These are phyloP conservation scores for Strobilomyces dryophilus DNA, from an alignment of 768 basidiomycete species.

Conservation along the genomic window DNA sequence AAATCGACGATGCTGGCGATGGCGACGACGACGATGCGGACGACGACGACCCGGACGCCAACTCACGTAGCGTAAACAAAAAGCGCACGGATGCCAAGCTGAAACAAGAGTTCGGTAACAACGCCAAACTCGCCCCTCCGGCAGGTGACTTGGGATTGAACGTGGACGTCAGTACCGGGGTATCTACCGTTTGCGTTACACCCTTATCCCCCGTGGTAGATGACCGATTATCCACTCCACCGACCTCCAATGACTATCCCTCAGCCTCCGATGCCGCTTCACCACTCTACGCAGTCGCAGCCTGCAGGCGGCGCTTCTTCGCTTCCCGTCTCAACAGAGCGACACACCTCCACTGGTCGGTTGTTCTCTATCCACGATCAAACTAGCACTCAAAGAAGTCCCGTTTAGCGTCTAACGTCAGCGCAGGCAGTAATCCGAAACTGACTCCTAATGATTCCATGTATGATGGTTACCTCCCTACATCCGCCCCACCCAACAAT, in stretches of 20 bases:
- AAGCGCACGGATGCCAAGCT: slow-evolving; percentile 26
- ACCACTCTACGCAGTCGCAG: slow-evolving; percentile 26
- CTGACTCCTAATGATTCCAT: slow-evolving; percentile 26
- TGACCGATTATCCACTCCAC: slow-evolving; percentile 27
- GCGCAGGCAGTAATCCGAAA: slow-evolving; percentile 21
- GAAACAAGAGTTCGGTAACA: slow-evolving; percentile 27
- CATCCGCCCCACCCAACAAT: slow-evolving; percentile 20
- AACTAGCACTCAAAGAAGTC: slow-evolving; percentile 25
- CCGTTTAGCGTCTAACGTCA: slow-evolving; percentile 25
- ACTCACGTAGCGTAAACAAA: slow-evolving; percentile 15
- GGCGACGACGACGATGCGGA: slow-evolving; percentile 37
- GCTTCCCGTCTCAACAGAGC: slow-evolving; percentile 33
- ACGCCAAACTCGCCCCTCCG: slow-evolving; percentile 14
- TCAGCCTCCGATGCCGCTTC: slow-evolving; percentile 31
- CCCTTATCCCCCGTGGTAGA: slow-evolving; percentile 16
- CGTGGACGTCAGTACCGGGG: slow-evolving; percentile 22
- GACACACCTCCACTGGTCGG: slow-evolving; percentile 31
- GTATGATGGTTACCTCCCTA: slow-evolving; percentile 31
- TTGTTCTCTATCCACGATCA: slow-evolving; percentile 26
- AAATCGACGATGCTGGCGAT: slow-evolving; percentile 36
- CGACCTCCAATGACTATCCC: slow-evolving; percentile 31
- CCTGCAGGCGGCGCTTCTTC: slow-evolving; percentile 19
- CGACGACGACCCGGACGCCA: slow-evolving; percentile 30
- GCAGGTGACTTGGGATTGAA: slow-evolving; percentile 20
- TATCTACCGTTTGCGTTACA: neutral